phyloP scores from a whole-genome alignment of 441 rosid species.

The Jatropha podagrica region DNA sequence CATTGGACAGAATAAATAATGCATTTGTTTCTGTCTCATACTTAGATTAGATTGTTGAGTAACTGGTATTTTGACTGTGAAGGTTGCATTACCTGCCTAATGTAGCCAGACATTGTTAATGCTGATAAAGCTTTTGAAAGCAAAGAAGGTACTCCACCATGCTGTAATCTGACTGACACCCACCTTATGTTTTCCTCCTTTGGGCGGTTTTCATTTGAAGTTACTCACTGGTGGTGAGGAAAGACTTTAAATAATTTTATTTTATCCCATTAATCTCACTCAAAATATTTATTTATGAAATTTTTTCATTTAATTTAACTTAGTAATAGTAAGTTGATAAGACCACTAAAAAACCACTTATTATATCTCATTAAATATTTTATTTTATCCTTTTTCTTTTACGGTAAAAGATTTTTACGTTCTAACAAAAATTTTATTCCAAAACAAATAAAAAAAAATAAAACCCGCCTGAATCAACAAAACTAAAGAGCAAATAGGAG shows the following conservation, averaged over 20 bases:
- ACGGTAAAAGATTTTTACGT: no score
- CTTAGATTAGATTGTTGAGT: background rate
- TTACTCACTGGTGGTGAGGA: no score
- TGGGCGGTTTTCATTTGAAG: background rate
- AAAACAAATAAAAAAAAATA: background rate
- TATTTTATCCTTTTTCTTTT: no score
- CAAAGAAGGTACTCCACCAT: background rate
- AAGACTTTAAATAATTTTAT: no score
- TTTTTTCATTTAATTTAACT: no score
- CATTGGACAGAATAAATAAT: conserved; percentile 6
- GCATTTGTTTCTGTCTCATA: background rate
- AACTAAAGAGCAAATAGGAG: background rate
- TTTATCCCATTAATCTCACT: no score
- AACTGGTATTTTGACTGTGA: background rate
- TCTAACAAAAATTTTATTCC: background rate
- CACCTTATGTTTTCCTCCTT: background rate
- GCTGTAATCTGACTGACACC: background rate
- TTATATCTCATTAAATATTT: no score
- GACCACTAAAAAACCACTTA: no score
- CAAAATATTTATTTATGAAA: no score
- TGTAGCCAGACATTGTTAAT: conserved; percentile 1
- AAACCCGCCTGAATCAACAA: background rate
- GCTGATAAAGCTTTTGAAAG: background rate
- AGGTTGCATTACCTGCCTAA: background rate
- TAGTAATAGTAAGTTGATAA: no score